Base-by-base conservation (phyloP, 2,329 filamentous ascomycete species). In the Hypoxylon sp. region DNA sequence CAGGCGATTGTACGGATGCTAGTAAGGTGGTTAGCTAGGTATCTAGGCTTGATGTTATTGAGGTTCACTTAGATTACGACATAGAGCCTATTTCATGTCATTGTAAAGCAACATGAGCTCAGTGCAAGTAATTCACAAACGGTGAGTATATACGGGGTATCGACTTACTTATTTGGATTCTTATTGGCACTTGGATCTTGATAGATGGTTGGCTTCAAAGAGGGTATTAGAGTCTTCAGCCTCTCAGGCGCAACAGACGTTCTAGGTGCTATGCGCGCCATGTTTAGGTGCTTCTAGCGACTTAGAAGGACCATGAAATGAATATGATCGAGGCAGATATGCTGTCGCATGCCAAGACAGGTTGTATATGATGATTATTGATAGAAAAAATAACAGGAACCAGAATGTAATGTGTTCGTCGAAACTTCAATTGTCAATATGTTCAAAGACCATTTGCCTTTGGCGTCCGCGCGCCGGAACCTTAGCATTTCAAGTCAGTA, bases 1-100 rank as follows among this genome's bases (percentile, higher is more conserved):
- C 95, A 98, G 39, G 92, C 90, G 70, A 98, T 90, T 1, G 91
- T 90, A 41, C 92, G 89, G 61, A 96, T 84, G 68, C 90, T 93
- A 61, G 23, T 69, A 57, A 30, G 27, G 12, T 54, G 47, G 30
- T 69, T 32, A 70, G 60, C 45, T 12, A 32, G 25, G 27, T 9
- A 19, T 7, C 7, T 41, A n/a, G 37, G 16, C 16, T 19, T 41
- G 9, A 11, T 21, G 16, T 19, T 41, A 41, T 41, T 11, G 16
- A 19, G 9, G 37, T n/a, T 51, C 5, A 21, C 23, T 19, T 4
- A 39, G 14, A 52, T 8, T n/a, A 30, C 21, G 43, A 11, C 14
- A 16, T 29, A 16, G 21, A 50, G 46, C 14, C 25, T 4, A 12
- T 9, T 8, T 32, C 23, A 32, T 27, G 30, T n/a, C 21, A 12